Percentiles rank a stretch among this genome's conserved stretches.
Conservation (phyloP, 2,329 filamentous ascomycete species). For the Tolypocladium endophyticum region DNA sequence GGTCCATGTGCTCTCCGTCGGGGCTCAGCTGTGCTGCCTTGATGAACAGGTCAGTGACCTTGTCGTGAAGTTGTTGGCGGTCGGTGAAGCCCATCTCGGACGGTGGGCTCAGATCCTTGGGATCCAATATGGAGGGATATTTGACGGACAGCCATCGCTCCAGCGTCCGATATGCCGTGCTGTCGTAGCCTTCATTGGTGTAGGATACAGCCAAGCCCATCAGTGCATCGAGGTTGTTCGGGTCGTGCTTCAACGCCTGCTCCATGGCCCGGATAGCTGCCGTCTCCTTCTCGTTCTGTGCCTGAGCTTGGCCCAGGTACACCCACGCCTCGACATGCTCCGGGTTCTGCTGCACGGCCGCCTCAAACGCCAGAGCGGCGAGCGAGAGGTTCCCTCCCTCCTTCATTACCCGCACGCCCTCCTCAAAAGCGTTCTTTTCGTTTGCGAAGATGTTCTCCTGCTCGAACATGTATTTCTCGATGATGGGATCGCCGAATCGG, state of each 20-base stretch:
- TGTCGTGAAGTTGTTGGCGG: constrained; percentile 77
- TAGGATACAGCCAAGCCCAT: constrained; percentile 97
- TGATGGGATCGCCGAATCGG: constrained; percentile 59
- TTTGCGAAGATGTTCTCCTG: constrained; percentile 83
- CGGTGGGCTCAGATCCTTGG: constrained; percentile 59
- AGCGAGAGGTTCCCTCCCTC: constrained; percentile 90
- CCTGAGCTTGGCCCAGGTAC: constrained; percentile 81
- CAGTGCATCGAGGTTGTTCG: constrained; percentile 75
- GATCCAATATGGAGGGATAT: constrained; percentile 74
- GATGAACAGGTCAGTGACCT: constrained; percentile 86
- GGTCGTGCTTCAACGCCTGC: constrained; percentile 79
- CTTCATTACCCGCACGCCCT: constrained; percentile 86
- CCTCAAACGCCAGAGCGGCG: constrained; percentile 89
- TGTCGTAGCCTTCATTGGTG: constrained; percentile 98
- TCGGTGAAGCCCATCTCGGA: constrained; percentile 93
- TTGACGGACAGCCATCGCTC: constrained; percentile 96
- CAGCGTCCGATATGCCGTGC: constrained; percentile 87
- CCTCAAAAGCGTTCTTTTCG: constrained; percentile 76
- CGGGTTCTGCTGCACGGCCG: constrained; percentile 82
- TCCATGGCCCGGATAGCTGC: constrained; percentile 91
- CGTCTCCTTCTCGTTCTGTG: constrained; percentile 97
- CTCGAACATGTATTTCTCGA: constrained; percentile 92
- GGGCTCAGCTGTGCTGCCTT: constrained; percentile 85
- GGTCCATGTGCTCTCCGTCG: constrained; percentile 91
- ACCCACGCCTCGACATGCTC: constrained; percentile 90